Evolutionary conservation across 75 land plant species (phyloP).

Genomic region (Pinus albicaulis): DNA sequence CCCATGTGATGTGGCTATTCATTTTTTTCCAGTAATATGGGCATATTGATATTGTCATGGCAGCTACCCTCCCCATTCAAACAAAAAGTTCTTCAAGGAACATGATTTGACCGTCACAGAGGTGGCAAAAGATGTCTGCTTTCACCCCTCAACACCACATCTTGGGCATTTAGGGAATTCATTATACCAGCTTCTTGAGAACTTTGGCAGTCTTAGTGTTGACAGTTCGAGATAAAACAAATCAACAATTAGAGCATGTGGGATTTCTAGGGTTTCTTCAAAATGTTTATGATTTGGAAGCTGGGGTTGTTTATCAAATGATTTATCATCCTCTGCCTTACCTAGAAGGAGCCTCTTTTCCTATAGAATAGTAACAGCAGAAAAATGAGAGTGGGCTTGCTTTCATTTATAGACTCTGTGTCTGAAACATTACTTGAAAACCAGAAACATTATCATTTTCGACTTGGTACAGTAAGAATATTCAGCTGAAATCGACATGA

Average conservation of each 20-base stretch:
- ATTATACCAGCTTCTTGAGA: background rate
- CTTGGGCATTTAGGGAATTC: background rate
- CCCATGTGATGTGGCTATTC: background rate
- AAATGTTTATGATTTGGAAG: background rate
- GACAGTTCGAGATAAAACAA: background rate
- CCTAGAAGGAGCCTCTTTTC: background rate
- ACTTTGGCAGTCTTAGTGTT: background rate
- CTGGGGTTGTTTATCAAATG: background rate
- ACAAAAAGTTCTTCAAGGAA: background rate
- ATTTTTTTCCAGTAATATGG: background rate
- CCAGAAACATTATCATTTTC: background rate
- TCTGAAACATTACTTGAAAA: background rate
- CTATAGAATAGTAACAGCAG: background rate
- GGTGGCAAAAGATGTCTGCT: background rate
- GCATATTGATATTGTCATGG: background rate
- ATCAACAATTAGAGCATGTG: background rate
- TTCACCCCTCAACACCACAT: background rate
- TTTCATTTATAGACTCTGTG: background rate
- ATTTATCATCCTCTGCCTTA: background rate
- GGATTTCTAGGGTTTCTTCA: background rate
- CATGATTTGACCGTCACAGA: background rate
- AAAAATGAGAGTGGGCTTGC: background rate
- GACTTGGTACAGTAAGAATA: background rate
- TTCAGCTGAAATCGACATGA: background rate
- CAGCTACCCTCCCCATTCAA: background rate